These are phyloP conservation scores for Candida manassasensis DNA, from an alignment of 805 yeast genomes.

Conservation along the genomic window DNA sequence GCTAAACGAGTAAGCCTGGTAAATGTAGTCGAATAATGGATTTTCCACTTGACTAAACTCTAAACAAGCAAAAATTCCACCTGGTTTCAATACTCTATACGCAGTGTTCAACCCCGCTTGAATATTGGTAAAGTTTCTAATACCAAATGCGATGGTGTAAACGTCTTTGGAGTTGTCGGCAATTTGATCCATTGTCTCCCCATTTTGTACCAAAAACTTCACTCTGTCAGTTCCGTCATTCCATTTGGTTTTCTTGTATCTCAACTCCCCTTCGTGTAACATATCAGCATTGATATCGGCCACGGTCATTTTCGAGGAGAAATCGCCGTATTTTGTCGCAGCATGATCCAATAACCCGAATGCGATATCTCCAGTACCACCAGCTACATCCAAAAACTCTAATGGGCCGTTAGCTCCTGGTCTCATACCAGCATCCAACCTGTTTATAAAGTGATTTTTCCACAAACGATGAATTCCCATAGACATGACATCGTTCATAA, in stretches of 20 bases:
- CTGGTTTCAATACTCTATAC: conserved; percentile 90
- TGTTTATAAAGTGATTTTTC: conserved; percentile 86
- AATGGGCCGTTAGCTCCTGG: conserved; percentile 77
- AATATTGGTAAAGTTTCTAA: conserved; percentile 91
- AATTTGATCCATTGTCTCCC: conserved; percentile 80
- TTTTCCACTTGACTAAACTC: conserved; percentile 92
- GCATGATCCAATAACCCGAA: conserved; percentile 94
- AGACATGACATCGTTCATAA: conserved; percentile 98
- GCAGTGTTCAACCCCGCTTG: conserved; percentile 95
- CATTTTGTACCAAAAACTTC: conserved; percentile 83
- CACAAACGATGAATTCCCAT: conserved; percentile 91
- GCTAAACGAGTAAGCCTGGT: conserved; percentile 86
- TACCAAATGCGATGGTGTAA: conserved; percentile 95
- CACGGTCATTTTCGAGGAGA: conserved; percentile 73
- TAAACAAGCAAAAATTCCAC: conserved; percentile 94
- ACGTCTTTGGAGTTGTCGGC: conserved; percentile 87
- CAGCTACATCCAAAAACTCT: conserved; percentile 92
- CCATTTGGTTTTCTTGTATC: conserved; percentile 59
- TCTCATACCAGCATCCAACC: conserved; percentile 89
- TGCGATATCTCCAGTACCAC: conserved; percentile 98
- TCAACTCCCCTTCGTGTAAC: conserved; percentile 85
- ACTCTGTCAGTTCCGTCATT: conserved; percentile 61
- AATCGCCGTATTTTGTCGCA: conserved; percentile 68
- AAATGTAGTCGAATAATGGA: conserved; percentile 64
- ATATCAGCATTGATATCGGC: conserved; percentile 95